phyloP scores from a whole-genome alignment of 768 basidiomycete genomes.

The Tricholoma matsutake region DNA sequence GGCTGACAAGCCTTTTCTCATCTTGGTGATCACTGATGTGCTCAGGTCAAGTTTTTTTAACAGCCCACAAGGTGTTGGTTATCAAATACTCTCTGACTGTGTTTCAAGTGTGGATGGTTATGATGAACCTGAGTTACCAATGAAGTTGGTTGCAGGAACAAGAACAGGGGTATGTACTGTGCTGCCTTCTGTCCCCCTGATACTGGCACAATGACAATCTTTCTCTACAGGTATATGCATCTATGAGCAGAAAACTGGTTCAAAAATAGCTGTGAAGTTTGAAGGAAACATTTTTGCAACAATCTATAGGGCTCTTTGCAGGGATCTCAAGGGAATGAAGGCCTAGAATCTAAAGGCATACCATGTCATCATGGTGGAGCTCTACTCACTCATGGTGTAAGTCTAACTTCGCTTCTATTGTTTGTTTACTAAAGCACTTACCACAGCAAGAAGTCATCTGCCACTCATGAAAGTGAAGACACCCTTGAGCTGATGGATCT shows the following conservation, averaged over 20 bases:
- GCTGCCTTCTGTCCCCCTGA: neutral
- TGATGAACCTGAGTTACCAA: neutral
- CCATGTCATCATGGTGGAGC: neutral
- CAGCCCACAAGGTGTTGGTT: neutral
- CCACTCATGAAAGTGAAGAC: neutral
- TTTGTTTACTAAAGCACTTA: neutral
- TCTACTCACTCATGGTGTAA: neutral
- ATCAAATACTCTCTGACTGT: neutral
- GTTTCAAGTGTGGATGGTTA: neutral
- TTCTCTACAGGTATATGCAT: neutral
- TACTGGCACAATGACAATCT: neutral
- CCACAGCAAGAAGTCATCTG: neutral
- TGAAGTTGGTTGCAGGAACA: neutral
- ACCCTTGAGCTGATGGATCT: neutral
- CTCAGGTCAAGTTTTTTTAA: neutral
- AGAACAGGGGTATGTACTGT: neutral
- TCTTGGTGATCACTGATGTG: neutral
- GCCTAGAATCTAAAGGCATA: neutral
- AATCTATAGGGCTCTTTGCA: neutral
- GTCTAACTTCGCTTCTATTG: neutral
- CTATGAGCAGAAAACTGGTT: neutral
- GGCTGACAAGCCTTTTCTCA: neutral
- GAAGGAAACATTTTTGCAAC: neutral
- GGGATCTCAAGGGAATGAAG: neutral
- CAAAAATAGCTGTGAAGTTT: neutral